Evolutionary conservation across 495 filamentous ascomycete species (phyloP).

Genomic region (Aspergillus cristatus): DNA sequence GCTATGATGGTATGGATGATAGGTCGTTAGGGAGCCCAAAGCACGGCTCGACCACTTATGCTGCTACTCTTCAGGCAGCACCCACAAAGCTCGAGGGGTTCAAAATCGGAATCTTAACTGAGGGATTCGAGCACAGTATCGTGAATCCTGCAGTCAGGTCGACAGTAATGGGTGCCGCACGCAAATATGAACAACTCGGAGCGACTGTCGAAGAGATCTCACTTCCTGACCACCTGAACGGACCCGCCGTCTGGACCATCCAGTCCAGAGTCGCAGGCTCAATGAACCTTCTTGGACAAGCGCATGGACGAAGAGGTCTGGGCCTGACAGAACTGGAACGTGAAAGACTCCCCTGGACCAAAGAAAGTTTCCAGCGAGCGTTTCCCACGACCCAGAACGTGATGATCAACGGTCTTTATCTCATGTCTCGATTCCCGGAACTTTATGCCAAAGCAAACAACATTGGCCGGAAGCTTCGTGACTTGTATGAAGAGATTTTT

Average conservation of each 20-base stretch:
- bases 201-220: constrained; percentile 43
- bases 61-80: constrained; percentile 19
- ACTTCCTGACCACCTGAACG: constrained; percentile 41
- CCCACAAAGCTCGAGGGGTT: constrained; percentile 33
- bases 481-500: constrained; percentile 35
- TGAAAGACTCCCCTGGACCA: constrained; percentile 21
- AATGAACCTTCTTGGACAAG: constrained; percentile 29
- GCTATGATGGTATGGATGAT: constrained; percentile 50
- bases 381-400: constrained; percentile 36
- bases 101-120: constrained; percentile 43
- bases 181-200: constrained; percentile 40
- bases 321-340: constrained; percentile 30
- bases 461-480: constrained; percentile 31
- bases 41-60: constrained; percentile 32
- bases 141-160: constrained; percentile 33
- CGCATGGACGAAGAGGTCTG: constrained; percentile 28
- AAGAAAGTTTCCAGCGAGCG: constrained; percentile 22
- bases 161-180: constrained; percentile 33
- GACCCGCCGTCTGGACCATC: constrained; percentile 42
- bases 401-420: constrained; percentile 33
- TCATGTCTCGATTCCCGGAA: constrained; percentile 25
- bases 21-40: constrained; percentile 34
- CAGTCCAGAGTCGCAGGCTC: constrained; percentile 33
- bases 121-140: constrained; percentile 36
- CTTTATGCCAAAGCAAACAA: constrained; percentile 34